These are phyloP conservation scores for Durio zibethinus DNA, from an alignment of 345 rosid species.

Conservation along the genomic window DNA sequence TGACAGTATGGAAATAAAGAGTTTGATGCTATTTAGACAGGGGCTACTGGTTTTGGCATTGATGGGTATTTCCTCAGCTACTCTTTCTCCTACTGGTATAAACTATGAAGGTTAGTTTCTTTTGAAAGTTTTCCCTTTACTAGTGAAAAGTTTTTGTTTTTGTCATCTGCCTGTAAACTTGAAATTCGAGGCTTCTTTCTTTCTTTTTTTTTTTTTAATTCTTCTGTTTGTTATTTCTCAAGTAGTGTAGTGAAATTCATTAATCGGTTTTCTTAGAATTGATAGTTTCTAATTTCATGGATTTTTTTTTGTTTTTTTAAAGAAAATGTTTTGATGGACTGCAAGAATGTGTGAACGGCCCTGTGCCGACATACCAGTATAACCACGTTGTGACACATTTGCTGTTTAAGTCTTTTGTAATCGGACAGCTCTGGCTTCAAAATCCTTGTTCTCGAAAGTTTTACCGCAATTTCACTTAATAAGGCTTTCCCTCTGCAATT, in stretches of 20 bases:
- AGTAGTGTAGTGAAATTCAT: neutral
- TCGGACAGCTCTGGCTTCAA: slow-evolving; percentile 12
- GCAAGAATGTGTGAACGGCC: neutral
- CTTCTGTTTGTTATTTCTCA: neutral
- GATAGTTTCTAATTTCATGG: neutral
- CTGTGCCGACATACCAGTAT: neutral
- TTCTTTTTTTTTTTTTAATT: neutral
- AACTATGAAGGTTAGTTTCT: slow-evolving; percentile 89
- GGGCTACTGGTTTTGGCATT: slow-evolving; percentile 60
- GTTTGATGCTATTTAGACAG: slow-evolving; percentile 44
- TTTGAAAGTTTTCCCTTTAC: slow-evolving; percentile 3
- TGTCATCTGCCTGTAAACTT: neutral
- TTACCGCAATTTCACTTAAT: slow-evolving; percentile 3
- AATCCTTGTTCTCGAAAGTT: neutral
- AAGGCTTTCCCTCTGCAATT: slow-evolving; percentile 10
- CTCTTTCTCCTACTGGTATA: slow-evolving; percentile 92
- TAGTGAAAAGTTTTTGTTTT: neutral
- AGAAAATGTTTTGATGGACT: neutral
- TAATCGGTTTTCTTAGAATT: neutral
- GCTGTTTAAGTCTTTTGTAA: neutral
- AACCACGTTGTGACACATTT: neutral
- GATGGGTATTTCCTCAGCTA: slow-evolving; percentile 61
- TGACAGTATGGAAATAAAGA: slow-evolving; percentile 32
- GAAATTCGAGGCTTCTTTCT: neutral
- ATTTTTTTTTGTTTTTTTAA: neutral